Evolutionary conservation across 2,329 filamentous ascomycete species (phyloP).

Genomic region (Raffaelea arxii): DNA sequence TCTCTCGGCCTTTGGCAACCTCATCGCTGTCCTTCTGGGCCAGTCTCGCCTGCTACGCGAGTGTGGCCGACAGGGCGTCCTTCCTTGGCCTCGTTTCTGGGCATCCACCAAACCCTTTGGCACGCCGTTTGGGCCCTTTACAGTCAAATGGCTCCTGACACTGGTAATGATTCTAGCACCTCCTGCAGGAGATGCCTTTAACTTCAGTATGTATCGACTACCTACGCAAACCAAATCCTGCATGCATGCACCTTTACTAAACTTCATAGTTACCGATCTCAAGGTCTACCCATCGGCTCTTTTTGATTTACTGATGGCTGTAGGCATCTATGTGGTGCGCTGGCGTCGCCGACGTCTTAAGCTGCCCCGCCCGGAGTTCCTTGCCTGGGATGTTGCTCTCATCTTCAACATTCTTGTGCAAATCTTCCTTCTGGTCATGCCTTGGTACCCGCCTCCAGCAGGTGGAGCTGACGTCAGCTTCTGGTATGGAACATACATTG

Average conservation of each 20-base stretch:
- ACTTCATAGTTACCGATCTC: conserved; percentile 42
- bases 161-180: conserved; percentile 50
- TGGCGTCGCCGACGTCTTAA: conserved; percentile 40
- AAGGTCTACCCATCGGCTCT: conserved; percentile 46
- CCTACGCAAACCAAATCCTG: neutral
- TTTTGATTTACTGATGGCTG: conserved; percentile 46
- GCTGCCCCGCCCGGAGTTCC: conserved; percentile 40
- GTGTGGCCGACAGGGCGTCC: conserved; percentile 51
- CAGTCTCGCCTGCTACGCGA: conserved; percentile 49
- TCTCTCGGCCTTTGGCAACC: conserved; percentile 48
- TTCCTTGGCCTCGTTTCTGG: conserved; percentile 50
- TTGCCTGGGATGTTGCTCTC: conserved; percentile 47
- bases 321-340: conserved; percentile 50
- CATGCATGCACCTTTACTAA: too few species aligned
- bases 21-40: conserved; percentile 44
- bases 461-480: conserved; percentile 61
- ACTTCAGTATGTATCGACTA: conserved; percentile 34
- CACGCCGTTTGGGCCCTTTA: conserved; percentile 50
- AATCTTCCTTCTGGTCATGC: conserved; percentile 55
- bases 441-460: conserved; percentile 58
- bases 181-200: conserved; percentile 55
- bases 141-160: conserved; percentile 46
- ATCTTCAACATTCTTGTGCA: conserved; percentile 51
- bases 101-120: conserved; percentile 52
- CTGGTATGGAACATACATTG: conserved; percentile 63